A percentile compares a stretch with the other conserved stretches of the same genome.
Conservation (phyloP, 306 rosid species). For the Hylodesmum podocarpum region DNA sequence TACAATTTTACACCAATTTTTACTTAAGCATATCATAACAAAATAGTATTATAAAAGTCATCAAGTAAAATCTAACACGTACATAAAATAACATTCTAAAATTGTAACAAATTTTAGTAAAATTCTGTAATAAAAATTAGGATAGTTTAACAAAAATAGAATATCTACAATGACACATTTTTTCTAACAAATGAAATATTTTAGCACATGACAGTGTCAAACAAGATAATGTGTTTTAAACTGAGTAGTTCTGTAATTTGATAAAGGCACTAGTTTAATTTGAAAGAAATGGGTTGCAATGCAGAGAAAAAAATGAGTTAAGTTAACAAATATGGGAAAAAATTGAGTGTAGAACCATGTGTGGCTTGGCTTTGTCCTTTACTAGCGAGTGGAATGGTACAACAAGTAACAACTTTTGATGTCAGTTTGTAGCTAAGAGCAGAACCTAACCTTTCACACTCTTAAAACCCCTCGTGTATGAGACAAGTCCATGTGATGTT, state of each 20-base stretch:
- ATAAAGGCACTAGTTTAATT: neutral
- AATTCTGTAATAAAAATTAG: too few species aligned
- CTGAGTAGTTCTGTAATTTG: neutral
- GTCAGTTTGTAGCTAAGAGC: constrained; percentile 37
- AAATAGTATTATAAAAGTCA: too few species aligned
- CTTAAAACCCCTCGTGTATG: constrained; percentile 26
- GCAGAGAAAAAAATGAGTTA: too few species aligned
- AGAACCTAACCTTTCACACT: constrained; percentile 27
- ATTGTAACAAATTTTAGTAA: too few species aligned
- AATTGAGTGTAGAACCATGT: neutral
- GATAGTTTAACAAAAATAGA: neutral
- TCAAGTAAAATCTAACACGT: neutral
- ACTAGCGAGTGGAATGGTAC: constrained; percentile 35
- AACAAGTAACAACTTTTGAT: constrained; percentile 27
- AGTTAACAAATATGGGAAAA: constrained; percentile 21
- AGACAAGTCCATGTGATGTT: constrained; percentile 81
- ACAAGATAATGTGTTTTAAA: too few species aligned
- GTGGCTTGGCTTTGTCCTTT: neutral
- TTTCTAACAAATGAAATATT: neutral
- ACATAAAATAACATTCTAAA: neutral
- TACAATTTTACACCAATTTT: too few species aligned
- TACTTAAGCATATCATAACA: too few species aligned
- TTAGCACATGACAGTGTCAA: too few species aligned
- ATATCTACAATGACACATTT: neutral
- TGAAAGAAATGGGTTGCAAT: too few species aligned